phyloP scores from a whole-genome alignment of 208 protist genomes.

The Tritrichomonas foetus region DNA sequence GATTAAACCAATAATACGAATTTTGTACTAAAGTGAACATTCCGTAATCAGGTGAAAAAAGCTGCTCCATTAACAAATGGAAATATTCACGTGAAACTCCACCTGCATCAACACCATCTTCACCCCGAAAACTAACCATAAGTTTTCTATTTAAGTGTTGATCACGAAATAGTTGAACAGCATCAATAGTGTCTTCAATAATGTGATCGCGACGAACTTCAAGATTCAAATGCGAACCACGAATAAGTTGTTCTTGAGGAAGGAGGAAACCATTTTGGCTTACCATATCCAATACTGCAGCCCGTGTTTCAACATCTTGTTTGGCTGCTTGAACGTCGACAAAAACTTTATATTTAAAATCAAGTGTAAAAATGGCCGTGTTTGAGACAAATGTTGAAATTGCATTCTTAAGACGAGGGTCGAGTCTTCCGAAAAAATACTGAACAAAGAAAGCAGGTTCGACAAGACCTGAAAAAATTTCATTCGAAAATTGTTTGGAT shows the following conservation, averaged over 20 bases:
- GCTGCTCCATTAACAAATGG: constrained; percentile 72
- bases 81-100: constrained; percentile 89
- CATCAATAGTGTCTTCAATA: neutral
- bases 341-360: neutral
- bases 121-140: constrained; percentile 72
- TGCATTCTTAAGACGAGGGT: too few relatives aligned
- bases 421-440: too few relatives aligned
- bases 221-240: neutral
- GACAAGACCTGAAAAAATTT: neutral
- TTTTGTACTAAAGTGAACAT: constrained; percentile 72
- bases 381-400: too few relatives aligned
- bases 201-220: constrained; percentile 30
- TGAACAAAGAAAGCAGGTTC: too few relatives aligned
- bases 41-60: constrained; percentile 78
- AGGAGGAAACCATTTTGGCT: neutral
- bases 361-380: neutral
- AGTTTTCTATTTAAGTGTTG: constrained; percentile 70
- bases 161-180: neutral
- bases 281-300: neutral
- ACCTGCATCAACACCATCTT: constrained; percentile 83
- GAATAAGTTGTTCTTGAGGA: too few relatives aligned
- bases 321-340: neutral
- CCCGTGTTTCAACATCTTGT: neutral
- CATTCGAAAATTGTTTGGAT: neutral
- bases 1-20: constrained; percentile 71